A percentile compares a stretch with the other conserved stretches of the same genome.
phyloP scores from a whole-genome alignment of 805 yeast species.

The Cephaloascus fragrans region DNA sequence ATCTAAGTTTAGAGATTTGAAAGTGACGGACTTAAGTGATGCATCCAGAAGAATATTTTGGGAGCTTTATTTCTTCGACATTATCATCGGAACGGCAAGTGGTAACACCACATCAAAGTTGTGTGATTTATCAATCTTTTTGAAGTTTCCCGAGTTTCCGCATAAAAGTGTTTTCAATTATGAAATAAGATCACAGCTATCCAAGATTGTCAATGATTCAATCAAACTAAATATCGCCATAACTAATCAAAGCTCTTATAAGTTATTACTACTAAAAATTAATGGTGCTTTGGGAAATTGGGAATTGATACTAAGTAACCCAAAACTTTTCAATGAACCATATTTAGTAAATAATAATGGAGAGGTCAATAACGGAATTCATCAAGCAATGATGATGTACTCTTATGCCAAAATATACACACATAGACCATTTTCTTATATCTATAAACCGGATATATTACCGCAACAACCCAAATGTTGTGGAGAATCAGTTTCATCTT shows the following conservation, averaged over 20 bases:
- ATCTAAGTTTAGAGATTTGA: slow-evolving; percentile 2
- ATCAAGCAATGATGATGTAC: slow-evolving; percentile 36
- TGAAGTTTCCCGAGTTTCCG: slow-evolving; percentile 28
- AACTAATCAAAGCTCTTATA: slow-evolving; percentile 25
- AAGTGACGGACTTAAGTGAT: slow-evolving; percentile 7
- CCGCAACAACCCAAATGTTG: slow-evolving; percentile 28
- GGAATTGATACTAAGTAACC: slow-evolving; percentile 37
- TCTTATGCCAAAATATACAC: slow-evolving; percentile 46
- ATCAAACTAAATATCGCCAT: slow-evolving; percentile 37
- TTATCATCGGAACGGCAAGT: slow-evolving; percentile 44
- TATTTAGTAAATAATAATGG: slow-evolving; percentile 32
- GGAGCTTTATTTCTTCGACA: slow-evolving; percentile 44
- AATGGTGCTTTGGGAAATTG: slow-evolving; percentile 39
- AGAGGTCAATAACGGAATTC: slow-evolving; percentile 41
- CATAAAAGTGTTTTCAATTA: slow-evolving; percentile 30
- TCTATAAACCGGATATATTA: slow-evolving; percentile 36
- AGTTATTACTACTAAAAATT: slow-evolving; percentile 22
- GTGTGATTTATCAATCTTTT: slow-evolving; percentile 21
- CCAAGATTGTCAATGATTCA: slow-evolving; percentile 39
- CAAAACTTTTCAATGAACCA: slow-evolving; percentile 30
- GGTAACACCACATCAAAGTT: slow-evolving; percentile 33
- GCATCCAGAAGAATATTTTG: slow-evolving; percentile 37
- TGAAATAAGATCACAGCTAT: slow-evolving; percentile 33
- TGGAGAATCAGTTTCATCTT: slow-evolving; percentile 12
- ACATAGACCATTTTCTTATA: slow-evolving; percentile 42